A percentile compares a stretch with the other conserved stretches of the same genome.
These are phyloP conservation scores for Oehlia diaphana DNA, from an alignment of 192 early-diverging fungal species.

Conservation along the genomic window DNA sequence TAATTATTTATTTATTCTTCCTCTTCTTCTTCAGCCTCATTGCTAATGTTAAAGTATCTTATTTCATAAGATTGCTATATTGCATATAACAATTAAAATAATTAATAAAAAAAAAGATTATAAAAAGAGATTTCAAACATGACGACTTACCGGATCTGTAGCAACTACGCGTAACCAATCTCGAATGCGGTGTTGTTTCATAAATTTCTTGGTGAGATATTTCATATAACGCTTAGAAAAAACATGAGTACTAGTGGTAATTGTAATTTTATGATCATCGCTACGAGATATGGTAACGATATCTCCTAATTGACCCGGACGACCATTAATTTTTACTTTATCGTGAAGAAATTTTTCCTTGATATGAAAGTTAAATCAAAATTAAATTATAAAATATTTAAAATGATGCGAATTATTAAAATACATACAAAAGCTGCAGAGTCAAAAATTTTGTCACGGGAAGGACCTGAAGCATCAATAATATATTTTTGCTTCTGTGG, in stretches of 20 bases:
- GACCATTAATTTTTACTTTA: slow-evolving; percentile 96
- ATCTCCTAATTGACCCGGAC: slow-evolving; percentile 93
- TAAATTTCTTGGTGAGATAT: slow-evolving; percentile 99
- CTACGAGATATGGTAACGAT: slow-evolving; percentile 79
- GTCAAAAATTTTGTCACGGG: slow-evolving; percentile 96
- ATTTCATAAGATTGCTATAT: slow-evolving; percentile 80
- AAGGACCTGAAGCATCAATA: slow-evolving; percentile 92
- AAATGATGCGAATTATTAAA: not conserved
- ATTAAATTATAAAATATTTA: not conserved
- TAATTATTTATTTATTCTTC: slow-evolving; percentile 53
- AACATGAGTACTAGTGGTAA: slow-evolving; percentile 67
- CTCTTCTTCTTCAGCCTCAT: slow-evolving; percentile 74
- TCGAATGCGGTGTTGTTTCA: slow-evolving; percentile 99
- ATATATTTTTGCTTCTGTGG: slow-evolving; percentile 71
- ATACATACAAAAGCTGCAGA: slow-evolving; percentile 83
- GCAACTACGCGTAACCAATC: slow-evolving; percentile 98
- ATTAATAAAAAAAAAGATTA: not conserved
- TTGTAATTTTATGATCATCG: slow-evolving; percentile 72
- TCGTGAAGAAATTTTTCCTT: slow-evolving; percentile 98
- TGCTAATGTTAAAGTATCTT: slow-evolving; percentile 91
- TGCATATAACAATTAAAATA: not conserved
- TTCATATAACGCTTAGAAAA: slow-evolving; percentile 99
- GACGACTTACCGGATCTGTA: slow-evolving; percentile 63
- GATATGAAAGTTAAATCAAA: slow-evolving; percentile 24
- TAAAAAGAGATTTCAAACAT: not conserved